phyloP scores from a whole-genome alignment of 1,284 basidiomycete genomes.

The Caloboletus firmus region DNA sequence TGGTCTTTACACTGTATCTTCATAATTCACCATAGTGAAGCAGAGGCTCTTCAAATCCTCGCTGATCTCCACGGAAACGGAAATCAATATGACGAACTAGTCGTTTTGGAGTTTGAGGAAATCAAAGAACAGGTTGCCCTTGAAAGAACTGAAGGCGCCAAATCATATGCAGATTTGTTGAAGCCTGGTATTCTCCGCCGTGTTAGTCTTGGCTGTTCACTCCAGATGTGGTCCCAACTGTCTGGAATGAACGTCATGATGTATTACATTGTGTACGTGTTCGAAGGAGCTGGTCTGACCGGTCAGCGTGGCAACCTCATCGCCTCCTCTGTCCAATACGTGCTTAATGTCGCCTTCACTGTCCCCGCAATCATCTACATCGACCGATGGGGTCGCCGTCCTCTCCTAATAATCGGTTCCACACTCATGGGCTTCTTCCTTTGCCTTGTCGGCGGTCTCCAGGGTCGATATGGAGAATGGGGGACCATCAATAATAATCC shows the following conservation, averaged over 20 bases:
- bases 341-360: constrained; percentile 71
- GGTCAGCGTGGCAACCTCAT: constrained; percentile 70
- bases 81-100: constrained; percentile 61
- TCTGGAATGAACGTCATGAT: constrained; percentile 73
- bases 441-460: constrained; percentile 74
- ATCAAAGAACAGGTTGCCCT: constrained; percentile 73
- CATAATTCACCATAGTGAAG: constrained; percentile 43
- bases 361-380: constrained; percentile 76
- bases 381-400: constrained; percentile 78
- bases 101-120: constrained; percentile 76
- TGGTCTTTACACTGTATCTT: background rate
- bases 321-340: constrained; percentile 76
- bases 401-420: constrained; percentile 66
- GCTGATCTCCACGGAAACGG: constrained; percentile 80
- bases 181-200: constrained; percentile 57
- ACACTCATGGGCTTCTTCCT: constrained; percentile 74
- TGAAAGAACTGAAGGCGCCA: constrained; percentile 71
- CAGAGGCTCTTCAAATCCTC: constrained; percentile 74
- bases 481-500: constrained; percentile 25
- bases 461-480: constrained; percentile 68
- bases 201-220: constrained; percentile 53
- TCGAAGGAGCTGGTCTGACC: constrained; percentile 73
- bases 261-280: constrained; percentile 79
- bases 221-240: constrained; percentile 69
- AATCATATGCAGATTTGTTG: constrained; percentile 69